phyloP scores from a whole-genome alignment of 2,329 filamentous ascomycete genomes.

The Trichocomaceae sp. region DNA sequence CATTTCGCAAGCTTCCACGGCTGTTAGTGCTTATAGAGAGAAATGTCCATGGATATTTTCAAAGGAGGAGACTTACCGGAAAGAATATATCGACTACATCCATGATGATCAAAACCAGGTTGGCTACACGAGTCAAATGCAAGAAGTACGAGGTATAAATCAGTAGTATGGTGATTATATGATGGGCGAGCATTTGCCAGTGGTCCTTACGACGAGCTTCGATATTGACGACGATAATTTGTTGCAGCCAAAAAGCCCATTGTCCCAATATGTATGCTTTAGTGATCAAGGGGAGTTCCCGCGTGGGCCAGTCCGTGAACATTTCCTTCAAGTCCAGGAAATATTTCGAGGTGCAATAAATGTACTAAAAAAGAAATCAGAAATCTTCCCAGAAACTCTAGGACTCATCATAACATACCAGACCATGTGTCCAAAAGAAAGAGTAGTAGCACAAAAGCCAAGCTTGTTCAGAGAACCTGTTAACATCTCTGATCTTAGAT shows the following conservation, averaged over 20 bases:
- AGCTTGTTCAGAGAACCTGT: slow-evolving; percentile 79
- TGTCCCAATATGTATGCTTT: slow-evolving; percentile 81
- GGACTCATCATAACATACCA: slow-evolving; percentile 48
- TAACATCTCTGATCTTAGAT: slow-evolving; percentile 60
- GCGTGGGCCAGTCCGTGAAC: slow-evolving; percentile 71
- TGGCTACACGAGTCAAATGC: slow-evolving; percentile 70
- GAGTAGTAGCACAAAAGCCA: slow-evolving; percentile 75
- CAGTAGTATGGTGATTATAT: slow-evolving; percentile 74
- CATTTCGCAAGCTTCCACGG: slow-evolving; percentile 64
- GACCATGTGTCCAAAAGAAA: slow-evolving; percentile 68
- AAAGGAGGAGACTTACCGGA: too few species aligned
- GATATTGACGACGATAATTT: slow-evolving; percentile 81
- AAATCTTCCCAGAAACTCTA: too few species aligned
- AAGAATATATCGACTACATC: slow-evolving; percentile 66
- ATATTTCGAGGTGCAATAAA: slow-evolving; percentile 65
- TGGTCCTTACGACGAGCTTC: slow-evolving; percentile 85
- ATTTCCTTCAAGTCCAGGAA: slow-evolving; percentile 65
- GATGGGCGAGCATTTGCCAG: slow-evolving; percentile 83
- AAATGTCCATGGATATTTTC: too few species aligned
- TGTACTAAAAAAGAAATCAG: slow-evolving; percentile 49
- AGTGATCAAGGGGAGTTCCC: slow-evolving; percentile 61
- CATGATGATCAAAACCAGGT: slow-evolving; percentile 76
- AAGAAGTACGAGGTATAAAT: slow-evolving; percentile 72
- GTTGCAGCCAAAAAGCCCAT: slow-evolving; percentile 82
- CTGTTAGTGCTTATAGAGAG: slow-evolving; percentile 50